Conservation (phyloP, 805 yeast species). For the Metschnikowia kunwiensis region DNA sequence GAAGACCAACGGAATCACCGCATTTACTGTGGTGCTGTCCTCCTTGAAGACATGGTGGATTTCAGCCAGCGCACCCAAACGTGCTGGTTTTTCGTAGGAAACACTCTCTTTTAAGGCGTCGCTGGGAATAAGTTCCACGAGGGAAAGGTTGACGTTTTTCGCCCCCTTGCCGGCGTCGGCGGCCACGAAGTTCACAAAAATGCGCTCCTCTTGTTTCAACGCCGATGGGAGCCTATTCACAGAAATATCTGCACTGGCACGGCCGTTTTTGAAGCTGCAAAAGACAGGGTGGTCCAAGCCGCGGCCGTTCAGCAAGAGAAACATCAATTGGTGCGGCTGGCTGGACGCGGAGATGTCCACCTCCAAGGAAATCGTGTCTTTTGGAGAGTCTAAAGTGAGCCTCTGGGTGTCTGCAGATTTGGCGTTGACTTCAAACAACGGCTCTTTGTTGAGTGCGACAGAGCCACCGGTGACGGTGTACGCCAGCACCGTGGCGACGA, state of each 20-base stretch:
- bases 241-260: conserved; percentile 25
- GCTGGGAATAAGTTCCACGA: conserved; percentile 32
- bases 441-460: conserved; percentile 25
- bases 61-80: conserved; percentile 54
- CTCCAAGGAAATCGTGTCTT: conserved; percentile 30
- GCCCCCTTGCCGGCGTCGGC: conserved; percentile 23
- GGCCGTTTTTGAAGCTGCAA: conserved; percentile 26
- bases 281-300: conserved; percentile 33
- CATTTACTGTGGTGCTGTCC: conserved; percentile 51
- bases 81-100: conserved; percentile 25
- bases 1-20: conserved; percentile 51
- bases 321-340: conserved; percentile 36
- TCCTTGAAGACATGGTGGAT: conserved; percentile 59
- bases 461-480: conserved; percentile 30
- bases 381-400: conserved; percentile 28
- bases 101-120: conserved; percentile 25
- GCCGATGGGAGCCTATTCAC: conserved; percentile 32
- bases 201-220: conserved; percentile 31
- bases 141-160: conserved; percentile 21
- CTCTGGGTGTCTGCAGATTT: conserved; percentile 29
- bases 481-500: conserved; percentile 25
- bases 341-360: conserved; percentile 23
- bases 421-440: conserved; percentile 27
- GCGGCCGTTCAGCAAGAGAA: conserved; percentile 27
- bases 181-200: conserved; percentile 31